A percentile compares a stretch with the other conserved stretches of the same genome.
These are phyloP conservation scores for Amanita pallidorosea DNA, from an alignment of 768 basidiomycete genomes.

Conservation along the genomic window DNA sequence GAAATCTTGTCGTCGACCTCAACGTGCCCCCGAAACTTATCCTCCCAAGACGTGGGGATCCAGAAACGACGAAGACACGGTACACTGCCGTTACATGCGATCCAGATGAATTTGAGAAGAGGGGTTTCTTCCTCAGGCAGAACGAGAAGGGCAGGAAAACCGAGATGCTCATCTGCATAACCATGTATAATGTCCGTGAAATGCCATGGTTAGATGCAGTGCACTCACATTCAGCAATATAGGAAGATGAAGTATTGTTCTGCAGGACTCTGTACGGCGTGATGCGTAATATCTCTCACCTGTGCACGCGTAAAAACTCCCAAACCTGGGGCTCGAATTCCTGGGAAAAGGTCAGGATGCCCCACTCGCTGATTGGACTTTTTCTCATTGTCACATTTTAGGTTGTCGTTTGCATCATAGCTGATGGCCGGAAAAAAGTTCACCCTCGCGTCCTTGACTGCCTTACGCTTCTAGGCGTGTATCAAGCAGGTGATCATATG, in stretches of 20 bases:
- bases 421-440: conserved; percentile 75
- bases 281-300: conserved; percentile 76
- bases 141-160: conserved; percentile 71
- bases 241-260: conserved; percentile 88
- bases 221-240: neutral
- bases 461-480: conserved; percentile 86
- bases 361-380: neutral
- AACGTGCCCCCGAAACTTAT: conserved; percentile 79
- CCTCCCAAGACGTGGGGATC: conserved; percentile 56
- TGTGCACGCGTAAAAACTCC: conserved; percentile 78
- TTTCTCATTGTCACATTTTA: conserved; percentile 13
- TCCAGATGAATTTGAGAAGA: conserved; percentile 82
- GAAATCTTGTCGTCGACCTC: conserved; percentile 80
- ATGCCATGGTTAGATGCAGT: neutral
- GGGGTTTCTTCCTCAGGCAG: conserved; percentile 79
- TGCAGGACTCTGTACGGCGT: conserved; percentile 92
- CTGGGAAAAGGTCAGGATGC: conserved; percentile 74
- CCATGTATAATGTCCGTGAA: conserved; percentile 80
- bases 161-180: conserved; percentile 89
- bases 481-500: conserved; percentile 56
- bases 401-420: conserved; percentile 90
- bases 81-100: conserved; percentile 92
- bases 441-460: conserved; percentile 83
- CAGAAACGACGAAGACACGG: conserved; percentile 63
- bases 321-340: conserved; percentile 94